Evolutionary conservation across 768 basidiomycete species (phyloP).

Genomic region (Strobilomyces echinocephalus): DNA sequence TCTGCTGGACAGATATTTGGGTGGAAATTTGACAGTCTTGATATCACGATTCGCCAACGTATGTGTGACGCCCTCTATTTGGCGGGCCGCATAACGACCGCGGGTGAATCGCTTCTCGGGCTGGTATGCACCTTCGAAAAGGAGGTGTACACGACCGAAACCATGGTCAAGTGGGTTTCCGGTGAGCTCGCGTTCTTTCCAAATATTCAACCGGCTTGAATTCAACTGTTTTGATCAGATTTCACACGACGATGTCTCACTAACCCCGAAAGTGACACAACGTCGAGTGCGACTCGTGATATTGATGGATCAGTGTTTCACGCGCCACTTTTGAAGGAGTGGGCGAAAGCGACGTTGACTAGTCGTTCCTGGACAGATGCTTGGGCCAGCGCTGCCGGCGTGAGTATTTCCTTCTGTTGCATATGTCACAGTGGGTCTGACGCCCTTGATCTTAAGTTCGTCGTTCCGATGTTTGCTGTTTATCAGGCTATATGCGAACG

Average conservation of each 20-base stretch:
- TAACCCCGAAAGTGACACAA: background rate
- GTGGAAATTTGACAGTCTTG: too few relatives aligned
- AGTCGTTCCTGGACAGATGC: background rate
- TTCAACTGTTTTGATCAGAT: background rate
- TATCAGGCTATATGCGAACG: background rate
- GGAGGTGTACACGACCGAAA: background rate
- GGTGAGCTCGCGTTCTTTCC: background rate
- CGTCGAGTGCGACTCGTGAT: background rate
- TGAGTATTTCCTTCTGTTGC: background rate
- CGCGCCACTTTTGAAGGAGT: background rate
- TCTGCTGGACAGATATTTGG: too few relatives aligned
- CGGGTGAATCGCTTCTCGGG: background rate
- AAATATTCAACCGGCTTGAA: background rate
- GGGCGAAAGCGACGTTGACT: background rate
- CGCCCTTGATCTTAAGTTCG: background rate
- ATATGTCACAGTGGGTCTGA: background rate
- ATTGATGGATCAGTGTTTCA: background rate
- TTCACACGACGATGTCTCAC: background rate
- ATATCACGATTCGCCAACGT: too few relatives aligned
- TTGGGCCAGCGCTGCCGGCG: background rate
- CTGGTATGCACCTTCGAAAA: background rate
- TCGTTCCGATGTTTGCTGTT: too few relatives aligned
- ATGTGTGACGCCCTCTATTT: background rate
- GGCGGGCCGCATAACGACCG: too few relatives aligned
- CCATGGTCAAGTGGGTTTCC: background rate